These are phyloP conservation scores for Coniferiporia sulphurascens DNA, from an alignment of 1,284 basidiomycete species.

Conservation along the genomic window DNA sequence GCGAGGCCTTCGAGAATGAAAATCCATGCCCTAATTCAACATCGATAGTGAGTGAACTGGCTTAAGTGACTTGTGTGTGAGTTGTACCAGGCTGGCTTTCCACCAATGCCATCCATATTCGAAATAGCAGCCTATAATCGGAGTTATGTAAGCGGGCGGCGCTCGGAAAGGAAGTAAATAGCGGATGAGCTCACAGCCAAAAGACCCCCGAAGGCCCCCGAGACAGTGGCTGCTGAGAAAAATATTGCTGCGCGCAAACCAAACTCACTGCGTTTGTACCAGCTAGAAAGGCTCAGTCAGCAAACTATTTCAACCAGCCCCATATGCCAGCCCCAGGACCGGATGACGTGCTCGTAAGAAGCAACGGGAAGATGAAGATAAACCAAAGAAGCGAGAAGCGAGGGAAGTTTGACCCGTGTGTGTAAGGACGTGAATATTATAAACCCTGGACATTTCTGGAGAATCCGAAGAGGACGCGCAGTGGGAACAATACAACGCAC, in stretches of 20 bases:
- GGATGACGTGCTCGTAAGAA: no score
- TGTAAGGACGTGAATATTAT: neutral
- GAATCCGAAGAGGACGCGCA: neutral
- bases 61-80: neutral
- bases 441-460: neutral
- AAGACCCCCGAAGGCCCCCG: conserved; percentile 23
- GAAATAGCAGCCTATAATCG: conserved; percentile 18
- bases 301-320: no score
- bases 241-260: conserved; percentile 25
- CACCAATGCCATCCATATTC: conserved; percentile 26
- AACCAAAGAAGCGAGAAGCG: neutral
- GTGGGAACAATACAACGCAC: conserved; percentile 5
- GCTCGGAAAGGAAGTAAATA: neutral
- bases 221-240: conserved; percentile 24
- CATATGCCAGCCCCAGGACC: no score
- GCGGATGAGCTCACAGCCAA: conserved; percentile 4
- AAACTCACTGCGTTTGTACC: conserved; percentile 24
- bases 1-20: conserved; percentile 20
- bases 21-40: conserved; percentile 32
- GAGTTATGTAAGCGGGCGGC: neutral
- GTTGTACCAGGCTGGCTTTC: conserved; percentile 25
- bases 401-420: neutral
- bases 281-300: conserved; percentile 11
- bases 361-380: neutral
- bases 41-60: conserved; percentile 30